phyloP scores from a whole-genome alignment of 805 yeast species.

The Komagataella populi region DNA sequence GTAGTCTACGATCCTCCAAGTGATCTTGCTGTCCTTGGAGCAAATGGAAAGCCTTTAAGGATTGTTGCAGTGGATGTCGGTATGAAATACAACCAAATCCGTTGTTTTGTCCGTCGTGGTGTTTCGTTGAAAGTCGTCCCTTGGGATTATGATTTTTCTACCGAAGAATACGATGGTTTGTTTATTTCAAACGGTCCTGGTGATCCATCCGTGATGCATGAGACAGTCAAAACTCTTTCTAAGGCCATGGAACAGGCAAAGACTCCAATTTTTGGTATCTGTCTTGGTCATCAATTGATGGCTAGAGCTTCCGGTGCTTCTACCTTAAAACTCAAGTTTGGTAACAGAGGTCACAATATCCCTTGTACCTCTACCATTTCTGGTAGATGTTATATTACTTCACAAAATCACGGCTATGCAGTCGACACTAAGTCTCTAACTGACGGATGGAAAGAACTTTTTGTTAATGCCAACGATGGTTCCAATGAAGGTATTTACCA shows the following conservation, averaged over 20 bases:
- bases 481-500: conserved; percentile 98
- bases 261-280: conserved; percentile 93
- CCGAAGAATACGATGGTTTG: conserved; percentile 84
- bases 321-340: conserved; percentile 84
- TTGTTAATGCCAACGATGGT: conserved; percentile 91
- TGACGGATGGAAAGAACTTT: conserved; percentile 83
- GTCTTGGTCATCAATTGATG: conserved; percentile 94
- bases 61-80: conserved; percentile 93
- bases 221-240: conserved; percentile 47
- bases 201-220: conserved; percentile 82
- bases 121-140: conserved; percentile 94
- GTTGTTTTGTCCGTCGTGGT: conserved; percentile 94
- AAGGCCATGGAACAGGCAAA: conserved; percentile 47
- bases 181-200: conserved; percentile 98
- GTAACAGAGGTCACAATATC: conserved; percentile 98
- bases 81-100: conserved; percentile 94
- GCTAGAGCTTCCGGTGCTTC: conserved; percentile 94
- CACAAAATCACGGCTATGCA: conserved; percentile 98
- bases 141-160: conserved; percentile 77
- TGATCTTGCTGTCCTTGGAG: conserved; percentile 35
- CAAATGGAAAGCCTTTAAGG: conserved; percentile 67
- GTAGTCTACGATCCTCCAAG: conserved; percentile 61
- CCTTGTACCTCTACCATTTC: conserved; percentile 84
- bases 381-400: conserved; percentile 96
- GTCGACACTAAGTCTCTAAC: conserved; percentile 72